Conservation (phyloP, 345 rosid species). For the Angophora floribunda region DNA sequence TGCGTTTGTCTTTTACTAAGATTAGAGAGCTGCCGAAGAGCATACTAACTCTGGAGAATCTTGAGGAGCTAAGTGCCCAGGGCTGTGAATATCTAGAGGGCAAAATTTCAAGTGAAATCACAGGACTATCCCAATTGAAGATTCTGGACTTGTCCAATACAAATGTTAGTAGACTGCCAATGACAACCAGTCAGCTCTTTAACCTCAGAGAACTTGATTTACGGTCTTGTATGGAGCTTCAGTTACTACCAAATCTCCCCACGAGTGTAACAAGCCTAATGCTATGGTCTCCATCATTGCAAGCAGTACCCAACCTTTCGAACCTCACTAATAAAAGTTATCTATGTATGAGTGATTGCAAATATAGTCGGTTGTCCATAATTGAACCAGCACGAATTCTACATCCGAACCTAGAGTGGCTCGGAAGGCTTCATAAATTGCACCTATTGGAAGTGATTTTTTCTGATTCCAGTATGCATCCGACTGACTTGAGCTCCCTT, state of each 20-base stretch:
- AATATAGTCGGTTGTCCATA: too few species aligned
- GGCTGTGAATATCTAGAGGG: background rate
- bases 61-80: background rate
- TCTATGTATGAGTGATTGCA: accelerated
- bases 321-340: background rate
- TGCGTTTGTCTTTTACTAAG: background rate
- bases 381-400: background rate
- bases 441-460: background rate
- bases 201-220: background rate
- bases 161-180: background rate
- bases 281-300: background rate
- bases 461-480: background rate
- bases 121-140: background rate
- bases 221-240: background rate
- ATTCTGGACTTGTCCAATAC: background rate
- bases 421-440: background rate
- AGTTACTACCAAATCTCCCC: background rate
- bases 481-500: background rate
- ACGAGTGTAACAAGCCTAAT: background rate
- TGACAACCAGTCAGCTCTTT: background rate
- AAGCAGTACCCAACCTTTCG: accelerated
- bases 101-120: background rate
- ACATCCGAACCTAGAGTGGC: background rate
- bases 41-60: background rate
- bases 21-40: background rate